Conservation (phyloP, 1,284 basidiomycete genomes). For the Cutaneotrichosporon sp. region DNA sequence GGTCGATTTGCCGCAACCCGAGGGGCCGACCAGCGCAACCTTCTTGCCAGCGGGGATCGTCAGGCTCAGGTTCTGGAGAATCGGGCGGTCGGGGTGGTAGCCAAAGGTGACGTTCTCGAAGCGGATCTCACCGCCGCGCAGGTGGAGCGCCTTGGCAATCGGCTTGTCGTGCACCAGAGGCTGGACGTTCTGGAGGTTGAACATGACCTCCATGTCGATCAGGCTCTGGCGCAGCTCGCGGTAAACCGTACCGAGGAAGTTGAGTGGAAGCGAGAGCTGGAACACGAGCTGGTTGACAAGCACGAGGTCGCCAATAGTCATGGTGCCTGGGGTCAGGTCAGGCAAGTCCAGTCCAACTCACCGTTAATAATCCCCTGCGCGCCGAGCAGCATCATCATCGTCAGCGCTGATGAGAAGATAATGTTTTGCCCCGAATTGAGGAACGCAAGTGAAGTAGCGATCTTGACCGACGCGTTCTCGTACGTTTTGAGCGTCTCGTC, state of each 20-base stretch:
- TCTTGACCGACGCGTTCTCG: constrained; percentile 89
- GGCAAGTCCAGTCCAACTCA: constrained; percentile 38
- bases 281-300: constrained; percentile 99
- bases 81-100: constrained; percentile 85
- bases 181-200: constrained; percentile 84
- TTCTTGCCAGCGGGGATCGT: constrained; percentile 92
- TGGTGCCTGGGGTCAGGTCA: constrained; percentile 65
- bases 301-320: constrained; percentile 97
- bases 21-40: constrained; percentile 93
- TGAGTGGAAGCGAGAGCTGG: constrained; percentile 91
- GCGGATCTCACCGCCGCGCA: constrained; percentile 80
- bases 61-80: constrained; percentile 86
- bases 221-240: constrained; percentile 92
- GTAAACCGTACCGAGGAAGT: constrained; percentile 96
- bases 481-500: constrained; percentile 84
- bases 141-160: constrained; percentile 64
- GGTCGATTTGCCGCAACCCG: constrained; percentile 97
- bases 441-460: constrained; percentile 88
- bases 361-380: constrained; percentile 91
- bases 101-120: constrained; percentile 92
- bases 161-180: constrained; percentile 65
- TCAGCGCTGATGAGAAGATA: constrained; percentile 90
- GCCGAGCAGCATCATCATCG: constrained; percentile 92
- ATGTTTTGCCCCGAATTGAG: constrained; percentile 96
- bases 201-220: constrained; percentile 94